Base-by-base conservation (phyloP, 495 filamentous ascomycete genomes). In the Physcia stellaris region DNA sequence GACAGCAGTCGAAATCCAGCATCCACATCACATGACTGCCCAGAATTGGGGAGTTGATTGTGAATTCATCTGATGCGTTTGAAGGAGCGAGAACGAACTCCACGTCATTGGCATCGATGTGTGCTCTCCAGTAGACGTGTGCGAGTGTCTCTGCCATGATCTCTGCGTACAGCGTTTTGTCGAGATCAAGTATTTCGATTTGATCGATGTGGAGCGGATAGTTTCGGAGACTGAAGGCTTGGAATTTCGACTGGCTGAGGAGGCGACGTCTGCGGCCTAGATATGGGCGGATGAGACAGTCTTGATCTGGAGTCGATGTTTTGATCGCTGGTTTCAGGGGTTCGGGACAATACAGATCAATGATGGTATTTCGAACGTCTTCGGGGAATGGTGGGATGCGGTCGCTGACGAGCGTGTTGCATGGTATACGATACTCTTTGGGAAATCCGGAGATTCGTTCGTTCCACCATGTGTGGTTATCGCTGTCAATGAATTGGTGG, bases 131-230 rank as follows among this genome's bases (percentile, higher is more conserved):
- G 26, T 68, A 57, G 19, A 71, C 41, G 6, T 60, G 48, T 0
- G 68, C 68, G 0, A 70, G 50, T 2, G 65, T 51, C 22, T 64
- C 52, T 0, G 60, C 68, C 58, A 71, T 65, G 32, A 47, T 32
- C 3, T 26, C 20, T 2, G 44, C 32, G 21, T 43, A 38, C 13
- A 39, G 17, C 3, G 40, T 19, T 1, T 15, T 29, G 5, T 53
- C 50, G 6, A 68, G 43, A 0, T 46, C 52, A 0, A 72, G 35
- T 6, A 54, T 42, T 36, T 63, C 60, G 41, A 71, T 60, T 37
- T 71, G 63, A 37, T 71, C 58, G 2, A 63, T 27, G 42, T 71
- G 63, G 0, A 73, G 56, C 0, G 61, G 66, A 39, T 51, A 68
- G 43, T 72, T 70, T 3, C 60, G 54, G 10, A 71, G 46, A 16